phyloP scores from a whole-genome alignment of 2,329 filamentous ascomycete genomes.

The Diplodia intermedia region DNA sequence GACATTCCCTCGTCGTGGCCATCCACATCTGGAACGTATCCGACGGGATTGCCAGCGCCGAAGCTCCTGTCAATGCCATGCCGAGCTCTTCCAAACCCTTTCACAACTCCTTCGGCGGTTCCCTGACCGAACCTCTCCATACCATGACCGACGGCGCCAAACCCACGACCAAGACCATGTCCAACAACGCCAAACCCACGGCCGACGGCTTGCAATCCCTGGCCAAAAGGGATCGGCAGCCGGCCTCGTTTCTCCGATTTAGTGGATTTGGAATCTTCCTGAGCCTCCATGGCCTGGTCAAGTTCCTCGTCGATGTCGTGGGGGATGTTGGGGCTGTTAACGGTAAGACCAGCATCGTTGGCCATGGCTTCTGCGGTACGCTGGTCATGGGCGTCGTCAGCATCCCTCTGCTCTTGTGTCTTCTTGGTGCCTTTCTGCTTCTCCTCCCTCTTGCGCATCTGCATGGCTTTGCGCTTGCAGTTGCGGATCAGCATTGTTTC shows the following conservation, averaged over 20 bases:
- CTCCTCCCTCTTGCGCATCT: conserved; percentile 34
- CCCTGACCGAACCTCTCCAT: conserved; percentile 24
- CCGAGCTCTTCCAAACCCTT: conserved; percentile 11
- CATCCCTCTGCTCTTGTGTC: conserved; percentile 4
- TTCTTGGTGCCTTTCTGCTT: conserved; percentile 10
- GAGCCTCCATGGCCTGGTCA: conserved; percentile 15
- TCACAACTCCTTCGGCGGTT: conserved; percentile 12
- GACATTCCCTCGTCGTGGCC: background rate
- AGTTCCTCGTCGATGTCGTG: conserved; percentile 27
- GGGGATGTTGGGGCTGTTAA: conserved; percentile 26
- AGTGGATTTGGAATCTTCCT: background rate
- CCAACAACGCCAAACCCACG: conserved; percentile 18
- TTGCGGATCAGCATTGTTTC: conserved; percentile 83
- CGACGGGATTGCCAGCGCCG: conserved; percentile 9
- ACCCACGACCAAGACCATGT: conserved; percentile 28
- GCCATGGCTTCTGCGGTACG: conserved; percentile 11
- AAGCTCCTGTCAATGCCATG: conserved; percentile 14
- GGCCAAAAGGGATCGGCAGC: conserved; percentile 50
- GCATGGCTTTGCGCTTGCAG: conserved; percentile 55
- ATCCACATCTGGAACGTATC: conserved; percentile 18
- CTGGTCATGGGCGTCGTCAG: conserved; percentile 1
- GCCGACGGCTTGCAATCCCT: conserved; percentile 15
- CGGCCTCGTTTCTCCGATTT: conserved; percentile 37
- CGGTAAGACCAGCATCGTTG: conserved; percentile 8
- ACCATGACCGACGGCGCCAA: conserved; percentile 24